Percentiles rank a stretch among this genome's conserved stretches.
phyloP scores from a whole-genome alignment of 2,329 filamentous ascomycete genomes.

The Aspergillus texensis region DNA sequence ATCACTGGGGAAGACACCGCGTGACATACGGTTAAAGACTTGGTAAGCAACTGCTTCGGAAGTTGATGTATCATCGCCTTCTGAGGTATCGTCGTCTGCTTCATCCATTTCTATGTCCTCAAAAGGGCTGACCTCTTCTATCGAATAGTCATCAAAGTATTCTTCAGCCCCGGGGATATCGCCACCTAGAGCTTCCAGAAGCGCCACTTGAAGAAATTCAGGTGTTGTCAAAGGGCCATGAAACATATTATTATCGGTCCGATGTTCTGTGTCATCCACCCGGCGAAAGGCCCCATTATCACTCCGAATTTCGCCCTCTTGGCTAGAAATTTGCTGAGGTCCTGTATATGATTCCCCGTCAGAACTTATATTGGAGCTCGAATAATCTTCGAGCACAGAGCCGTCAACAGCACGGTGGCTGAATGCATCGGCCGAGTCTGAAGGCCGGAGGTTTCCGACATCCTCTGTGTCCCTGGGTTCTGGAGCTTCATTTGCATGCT shows the following conservation, averaged over 20 bases:
- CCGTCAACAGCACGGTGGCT: slow-evolving; percentile 24
- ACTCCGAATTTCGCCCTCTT: slow-evolving; percentile 4
- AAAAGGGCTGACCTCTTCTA: slow-evolving; percentile 18
- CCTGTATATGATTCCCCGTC: slow-evolving; percentile 16
- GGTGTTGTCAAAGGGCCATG: slow-evolving; percentile 21
- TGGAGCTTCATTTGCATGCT: background rate
- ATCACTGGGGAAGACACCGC: slow-evolving; percentile 11
- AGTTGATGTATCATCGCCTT: slow-evolving; percentile 18
- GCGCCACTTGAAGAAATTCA: slow-evolving; percentile 26
- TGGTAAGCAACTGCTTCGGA: slow-evolving; percentile 15
- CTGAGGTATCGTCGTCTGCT: slow-evolving; percentile 15
- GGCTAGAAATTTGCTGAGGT: slow-evolving; percentile 6
- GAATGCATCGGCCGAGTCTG: slow-evolving; percentile 19
- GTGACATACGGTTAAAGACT: slow-evolving; percentile 23
- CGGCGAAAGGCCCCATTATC: slow-evolving; percentile 2
- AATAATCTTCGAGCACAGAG: slow-evolving; percentile 20
- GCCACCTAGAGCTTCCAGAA: slow-evolving; percentile 27
- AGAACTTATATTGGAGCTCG: slow-evolving; percentile 17
- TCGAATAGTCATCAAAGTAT: slow-evolving; percentile 18
- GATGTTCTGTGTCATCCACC: slow-evolving; percentile 7
- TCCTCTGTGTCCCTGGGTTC: background rate
- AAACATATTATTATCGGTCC: slow-evolving; percentile 1
- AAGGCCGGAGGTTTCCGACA: slow-evolving; percentile 8
- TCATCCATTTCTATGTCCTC: slow-evolving; percentile 20
- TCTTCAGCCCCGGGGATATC: slow-evolving; percentile 22